Percentiles rank a stretch among this genome's conserved stretches.
These are phyloP conservation scores for Castanospermum australe DNA, from an alignment of 306 rosid genomes.

Conservation along the genomic window DNA sequence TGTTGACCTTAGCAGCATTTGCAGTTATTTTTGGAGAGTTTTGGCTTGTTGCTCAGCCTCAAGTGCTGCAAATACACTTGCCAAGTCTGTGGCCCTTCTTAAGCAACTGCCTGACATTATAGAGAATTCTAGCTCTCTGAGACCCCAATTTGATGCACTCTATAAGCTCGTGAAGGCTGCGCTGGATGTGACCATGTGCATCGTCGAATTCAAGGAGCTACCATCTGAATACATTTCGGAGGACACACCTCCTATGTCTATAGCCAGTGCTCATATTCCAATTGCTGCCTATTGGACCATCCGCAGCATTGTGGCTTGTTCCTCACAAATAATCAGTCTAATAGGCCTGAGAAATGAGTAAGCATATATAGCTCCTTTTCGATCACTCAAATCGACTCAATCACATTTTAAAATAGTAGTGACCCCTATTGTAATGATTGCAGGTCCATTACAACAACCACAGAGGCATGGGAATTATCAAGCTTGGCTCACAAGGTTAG, in stretches of 20 bases:
- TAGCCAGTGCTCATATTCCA: slow-evolving; percentile 66
- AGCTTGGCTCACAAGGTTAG: slow-evolving; percentile 74
- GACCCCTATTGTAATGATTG: neutral
- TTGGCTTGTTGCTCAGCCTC: slow-evolving; percentile 78
- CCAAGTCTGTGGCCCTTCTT: slow-evolving; percentile 76
- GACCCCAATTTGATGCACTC: slow-evolving; percentile 69
- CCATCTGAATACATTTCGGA: slow-evolving; percentile 70
- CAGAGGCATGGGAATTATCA: slow-evolving; percentile 78
- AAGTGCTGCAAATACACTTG: slow-evolving; percentile 55
- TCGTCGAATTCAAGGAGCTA: slow-evolving; percentile 58
- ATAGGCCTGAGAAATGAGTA: slow-evolving; percentile 69
- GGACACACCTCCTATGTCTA: slow-evolving; percentile 63
- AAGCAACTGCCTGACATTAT: slow-evolving; percentile 63
- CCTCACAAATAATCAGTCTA: slow-evolving; percentile 59
- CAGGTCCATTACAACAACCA: slow-evolving; percentile 56
- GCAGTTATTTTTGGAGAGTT: slow-evolving; percentile 71
- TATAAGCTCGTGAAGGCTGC: slow-evolving; percentile 53
- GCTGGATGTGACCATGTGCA: slow-evolving; percentile 49
- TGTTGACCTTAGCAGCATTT: slow-evolving; percentile 73
- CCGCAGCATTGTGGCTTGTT: slow-evolving; percentile 67
- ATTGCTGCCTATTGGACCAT: slow-evolving; percentile 82
- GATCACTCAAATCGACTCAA: neutral
- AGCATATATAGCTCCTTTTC: slow-evolving; percentile 27
- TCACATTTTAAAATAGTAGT: neutral
- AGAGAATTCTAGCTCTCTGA: slow-evolving; percentile 51